Evolutionary conservation across 192 early-diverging fungal genomes (phyloP).

Genomic region (Coemansia sp.): DNA sequence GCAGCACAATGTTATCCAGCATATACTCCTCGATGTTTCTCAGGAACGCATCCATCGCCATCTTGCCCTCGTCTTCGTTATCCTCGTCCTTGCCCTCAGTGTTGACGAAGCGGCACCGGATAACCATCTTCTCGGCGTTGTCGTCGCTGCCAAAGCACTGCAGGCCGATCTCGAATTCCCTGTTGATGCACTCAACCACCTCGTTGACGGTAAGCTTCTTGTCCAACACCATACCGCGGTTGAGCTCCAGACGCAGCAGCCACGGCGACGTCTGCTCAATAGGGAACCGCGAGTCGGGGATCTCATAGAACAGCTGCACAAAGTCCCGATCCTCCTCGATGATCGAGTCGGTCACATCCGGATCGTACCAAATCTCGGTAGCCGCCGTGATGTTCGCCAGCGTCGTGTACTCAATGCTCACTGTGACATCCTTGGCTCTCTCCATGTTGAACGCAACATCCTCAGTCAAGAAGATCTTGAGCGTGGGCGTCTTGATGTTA

Average conservation of each 20-base stretch:
- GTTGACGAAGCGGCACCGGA: slow-evolving; percentile 83
- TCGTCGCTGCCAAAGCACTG: slow-evolving; percentile 87
- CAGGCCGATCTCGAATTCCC: slow-evolving; percentile 77
- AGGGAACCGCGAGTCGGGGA: slow-evolving; percentile 75
- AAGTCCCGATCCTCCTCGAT: slow-evolving; percentile 90
- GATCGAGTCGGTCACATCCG: slow-evolving; percentile 75
- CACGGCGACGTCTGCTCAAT: slow-evolving; percentile 68
- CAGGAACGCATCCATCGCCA: slow-evolving; percentile 88
- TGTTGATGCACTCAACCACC: slow-evolving; percentile 76
- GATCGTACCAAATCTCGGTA: slow-evolving; percentile 97
- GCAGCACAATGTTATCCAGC: slow-evolving; percentile 81
- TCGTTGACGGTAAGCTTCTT: slow-evolving; percentile 85
- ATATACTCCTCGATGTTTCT: slow-evolving; percentile 83
- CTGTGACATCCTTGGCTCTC: slow-evolving; percentile 86
- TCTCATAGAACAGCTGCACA: slow-evolving; percentile 79
- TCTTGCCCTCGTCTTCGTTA: slow-evolving; percentile 56
- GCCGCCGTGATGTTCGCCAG: slow-evolving; percentile 77
- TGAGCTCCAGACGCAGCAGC: slow-evolving; percentile 74
- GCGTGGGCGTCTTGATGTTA: slow-evolving; percentile 91
- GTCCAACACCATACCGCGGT: slow-evolving; percentile 83
- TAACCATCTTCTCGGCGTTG: slow-evolving; percentile 82
- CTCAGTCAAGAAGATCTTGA: slow-evolving; percentile 72
- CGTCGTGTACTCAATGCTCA: slow-evolving; percentile 88
- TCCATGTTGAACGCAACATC: slow-evolving; percentile 74
- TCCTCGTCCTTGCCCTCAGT: slow-evolving; percentile 59